phyloP scores from a whole-genome alignment of 495 filamentous ascomycete genomes.

The Penicillium desertorum region DNA sequence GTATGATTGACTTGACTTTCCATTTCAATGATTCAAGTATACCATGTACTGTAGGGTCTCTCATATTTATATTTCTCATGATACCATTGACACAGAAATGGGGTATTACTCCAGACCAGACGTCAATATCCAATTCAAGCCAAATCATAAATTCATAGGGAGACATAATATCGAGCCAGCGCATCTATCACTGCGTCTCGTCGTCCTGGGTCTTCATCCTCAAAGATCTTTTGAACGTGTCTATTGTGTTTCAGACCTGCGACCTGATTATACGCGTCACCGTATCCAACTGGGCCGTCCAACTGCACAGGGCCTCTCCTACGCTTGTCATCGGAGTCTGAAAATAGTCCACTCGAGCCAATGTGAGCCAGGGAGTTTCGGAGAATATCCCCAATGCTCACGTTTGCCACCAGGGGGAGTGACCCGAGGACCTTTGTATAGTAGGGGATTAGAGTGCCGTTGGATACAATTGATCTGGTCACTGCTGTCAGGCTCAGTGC shows the following conservation, averaged over 20 bases:
- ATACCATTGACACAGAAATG: too few relatives aligned
- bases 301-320: background rate
- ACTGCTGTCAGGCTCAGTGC: constrained; percentile 33
- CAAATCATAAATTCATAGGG: background rate
- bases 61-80: background rate
- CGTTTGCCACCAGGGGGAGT: constrained; percentile 31
- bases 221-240: constrained; percentile 19
- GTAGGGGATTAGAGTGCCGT: constrained; percentile 35
- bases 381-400: constrained; percentile 30
- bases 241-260: constrained; percentile 16
- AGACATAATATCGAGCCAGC: constrained; percentile 9
- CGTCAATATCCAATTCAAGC: background rate
- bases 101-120: background rate
- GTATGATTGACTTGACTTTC: background rate
- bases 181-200: constrained; percentile 23
- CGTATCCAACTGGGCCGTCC: constrained; percentile 8
- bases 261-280: constrained; percentile 5
- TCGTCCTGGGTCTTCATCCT: constrained; percentile 15
- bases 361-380: constrained; percentile 35
- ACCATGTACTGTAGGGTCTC: background rate
- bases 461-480: constrained; percentile 29
- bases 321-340: constrained; percentile 5
- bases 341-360: constrained; percentile 8
- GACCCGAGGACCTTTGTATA: constrained; percentile 37
- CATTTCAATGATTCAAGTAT: background rate